Conservation (phyloP, 768 basidiomycete species). For the Podaxis pistillaris region DNA sequence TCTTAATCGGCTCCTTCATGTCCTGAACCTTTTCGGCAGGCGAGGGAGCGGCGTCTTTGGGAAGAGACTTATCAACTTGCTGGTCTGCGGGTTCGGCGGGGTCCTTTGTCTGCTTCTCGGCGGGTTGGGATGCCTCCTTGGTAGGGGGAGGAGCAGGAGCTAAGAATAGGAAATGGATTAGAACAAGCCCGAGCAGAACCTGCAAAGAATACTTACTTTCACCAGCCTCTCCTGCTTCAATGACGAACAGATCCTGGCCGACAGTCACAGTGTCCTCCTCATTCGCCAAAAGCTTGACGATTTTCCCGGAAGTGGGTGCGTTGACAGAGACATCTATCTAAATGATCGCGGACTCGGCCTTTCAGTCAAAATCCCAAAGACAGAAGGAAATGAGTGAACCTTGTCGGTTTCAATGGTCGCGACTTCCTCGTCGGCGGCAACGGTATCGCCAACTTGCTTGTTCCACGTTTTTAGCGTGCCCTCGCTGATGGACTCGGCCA, state of each 20-base stretch:
- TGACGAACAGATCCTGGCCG: conserved; percentile 90
- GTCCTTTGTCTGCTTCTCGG: conserved; percentile 35
- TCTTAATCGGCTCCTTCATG: conserved; percentile 22
- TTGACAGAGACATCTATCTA: conserved; percentile 98
- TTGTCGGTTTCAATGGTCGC: conserved; percentile 99
- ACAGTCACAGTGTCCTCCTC: conserved; percentile 96
- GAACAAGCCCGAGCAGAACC: background rate
- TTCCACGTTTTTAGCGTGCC: conserved; percentile 94
- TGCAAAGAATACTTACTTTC: conserved; percentile 36
- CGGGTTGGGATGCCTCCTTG: conserved; percentile 25
- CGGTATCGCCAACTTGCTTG: conserved; percentile 90
- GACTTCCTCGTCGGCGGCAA: conserved; percentile 91
- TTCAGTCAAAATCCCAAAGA: background rate
- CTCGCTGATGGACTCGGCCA: conserved; percentile 98
- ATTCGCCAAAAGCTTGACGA: conserved; percentile 79
- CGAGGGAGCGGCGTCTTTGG: conserved; percentile 44
- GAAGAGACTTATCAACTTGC: conserved; percentile 43
- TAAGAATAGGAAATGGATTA: background rate
- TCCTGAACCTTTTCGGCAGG: conserved; percentile 27
- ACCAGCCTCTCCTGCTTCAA: conserved; percentile 76
- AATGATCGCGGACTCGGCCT: conserved; percentile 3
- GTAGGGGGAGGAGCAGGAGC: conserved; percentile 28
- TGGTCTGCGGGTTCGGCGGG: conserved; percentile 44
- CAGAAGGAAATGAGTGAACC: conserved; percentile 40
- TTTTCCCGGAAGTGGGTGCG: conserved; percentile 83